These are phyloP conservation scores for Taiwanofungus camphoratus DNA, from an alignment of 1,284 basidiomycete species.

Conservation along the genomic window DNA sequence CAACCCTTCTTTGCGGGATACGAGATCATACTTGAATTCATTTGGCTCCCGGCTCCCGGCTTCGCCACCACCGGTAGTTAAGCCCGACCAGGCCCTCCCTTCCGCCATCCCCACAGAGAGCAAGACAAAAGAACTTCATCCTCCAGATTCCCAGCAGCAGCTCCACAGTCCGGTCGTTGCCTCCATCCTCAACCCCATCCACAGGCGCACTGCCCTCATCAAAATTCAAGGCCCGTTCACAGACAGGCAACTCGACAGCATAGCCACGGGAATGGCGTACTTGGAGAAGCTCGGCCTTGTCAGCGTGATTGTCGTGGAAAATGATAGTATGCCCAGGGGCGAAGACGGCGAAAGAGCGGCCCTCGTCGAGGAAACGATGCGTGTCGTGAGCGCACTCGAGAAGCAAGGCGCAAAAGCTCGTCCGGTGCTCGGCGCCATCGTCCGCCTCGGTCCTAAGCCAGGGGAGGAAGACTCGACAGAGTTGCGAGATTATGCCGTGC, in stretches of 20 bases:
- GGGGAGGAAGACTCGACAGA: slow-evolving; percentile 34
- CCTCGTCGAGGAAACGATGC: slow-evolving; percentile 72
- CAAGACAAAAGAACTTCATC: slow-evolving; percentile 16
- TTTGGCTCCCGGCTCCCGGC: slow-evolving; percentile 57
- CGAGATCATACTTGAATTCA: slow-evolving; percentile 82
- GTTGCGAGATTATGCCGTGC: slow-evolving; percentile 35
- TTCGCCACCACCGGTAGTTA: slow-evolving; percentile 20
- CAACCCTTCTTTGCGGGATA: slow-evolving; percentile 89
- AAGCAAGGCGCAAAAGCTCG: slow-evolving; percentile 81
- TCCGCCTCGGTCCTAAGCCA: slow-evolving; percentile 76
- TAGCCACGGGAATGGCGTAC: slow-evolving; percentile 90
- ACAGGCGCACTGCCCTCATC: slow-evolving; percentile 85
- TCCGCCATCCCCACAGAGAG: slow-evolving; percentile 14
- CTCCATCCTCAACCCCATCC: slow-evolving; percentile 82
- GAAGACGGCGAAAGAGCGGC: slow-evolving; percentile 59
- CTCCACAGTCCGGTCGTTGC: slow-evolving; percentile 59
- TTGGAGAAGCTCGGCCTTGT: slow-evolving; percentile 94
- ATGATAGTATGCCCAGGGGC: slow-evolving; percentile 69
- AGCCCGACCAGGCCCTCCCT: slow-evolving; percentile 11
- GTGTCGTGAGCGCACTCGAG: slow-evolving; percentile 81
- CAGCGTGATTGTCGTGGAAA: slow-evolving; percentile 91
- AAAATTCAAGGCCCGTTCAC: slow-evolving; percentile 97
- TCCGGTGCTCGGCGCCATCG: slow-evolving; percentile 83
- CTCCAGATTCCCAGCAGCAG: slow-evolving; percentile 25
- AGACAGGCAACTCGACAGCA: slow-evolving; percentile 91